These are phyloP conservation scores for Suaeda aralocaspica DNA, from an alignment of 148 eudicot genomes.

Conservation along the genomic window DNA sequence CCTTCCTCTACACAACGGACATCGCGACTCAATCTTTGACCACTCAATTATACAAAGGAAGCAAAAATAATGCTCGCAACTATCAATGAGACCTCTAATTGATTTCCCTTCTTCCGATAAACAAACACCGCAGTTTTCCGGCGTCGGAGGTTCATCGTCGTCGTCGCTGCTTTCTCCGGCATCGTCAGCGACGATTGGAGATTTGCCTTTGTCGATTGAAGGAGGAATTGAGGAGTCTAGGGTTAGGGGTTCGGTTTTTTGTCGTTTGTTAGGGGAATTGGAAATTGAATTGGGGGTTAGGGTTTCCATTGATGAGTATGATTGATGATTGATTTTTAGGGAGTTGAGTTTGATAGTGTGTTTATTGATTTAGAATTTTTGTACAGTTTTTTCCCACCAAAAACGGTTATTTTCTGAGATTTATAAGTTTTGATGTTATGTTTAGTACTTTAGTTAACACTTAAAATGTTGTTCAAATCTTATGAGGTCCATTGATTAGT, in stretches of 20 bases:
- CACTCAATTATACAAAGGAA: slow-evolving; percentile 86
- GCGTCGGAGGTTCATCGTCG: slow-evolving; percentile 23
- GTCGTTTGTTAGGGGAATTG: slow-evolving; percentile 45
- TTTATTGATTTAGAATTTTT: no score
- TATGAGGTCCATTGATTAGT: no score
- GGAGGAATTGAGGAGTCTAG: slow-evolving; percentile 21
- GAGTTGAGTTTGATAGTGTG: no score
- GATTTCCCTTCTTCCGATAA: slow-evolving; percentile 37
- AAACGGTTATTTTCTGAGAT: no score
- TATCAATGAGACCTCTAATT: slow-evolving; percentile 63
- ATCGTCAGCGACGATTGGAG: slow-evolving; percentile 16
- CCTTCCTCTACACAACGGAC: slow-evolving; percentile 75
- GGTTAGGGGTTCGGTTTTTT: slow-evolving; percentile 44
- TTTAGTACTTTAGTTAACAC: no score
- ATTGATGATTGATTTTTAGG: background rate
- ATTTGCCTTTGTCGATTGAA: slow-evolving; percentile 35
- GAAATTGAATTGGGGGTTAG: slow-evolving; percentile 12
- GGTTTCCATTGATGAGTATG: slow-evolving; percentile 18
- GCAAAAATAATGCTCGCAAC: slow-evolving; percentile 83
- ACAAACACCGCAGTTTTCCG: slow-evolving; percentile 54
- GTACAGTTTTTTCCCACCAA: background rate
- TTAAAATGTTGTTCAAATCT: no score
- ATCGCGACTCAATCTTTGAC: slow-evolving; percentile 80
- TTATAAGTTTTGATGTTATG: no score
- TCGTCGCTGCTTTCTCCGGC: slow-evolving; percentile 9